These are phyloP conservation scores for Colletotrichum magnum DNA, from an alignment of 2,329 filamentous ascomycete species.

Conservation along the genomic window DNA sequence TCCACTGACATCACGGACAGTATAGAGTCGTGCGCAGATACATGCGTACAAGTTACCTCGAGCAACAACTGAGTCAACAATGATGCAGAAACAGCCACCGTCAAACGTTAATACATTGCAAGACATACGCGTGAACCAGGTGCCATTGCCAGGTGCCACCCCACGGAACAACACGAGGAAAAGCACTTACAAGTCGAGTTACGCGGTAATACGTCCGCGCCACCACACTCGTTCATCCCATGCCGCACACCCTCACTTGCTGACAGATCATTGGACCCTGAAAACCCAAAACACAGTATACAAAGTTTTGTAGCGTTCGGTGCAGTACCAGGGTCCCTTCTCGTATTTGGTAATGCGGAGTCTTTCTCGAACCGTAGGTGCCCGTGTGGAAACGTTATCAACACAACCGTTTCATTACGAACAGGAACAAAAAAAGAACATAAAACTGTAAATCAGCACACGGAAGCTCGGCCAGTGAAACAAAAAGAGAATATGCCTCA, in stretches of 20 bases:
- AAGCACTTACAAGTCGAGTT: too few species aligned
- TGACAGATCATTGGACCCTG: not conserved
- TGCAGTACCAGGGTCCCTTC: not conserved
- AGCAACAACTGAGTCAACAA: too few species aligned
- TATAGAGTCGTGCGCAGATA: too few species aligned
- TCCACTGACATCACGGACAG: too few species aligned
- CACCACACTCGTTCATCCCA: conserved; percentile 18
- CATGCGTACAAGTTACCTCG: too few species aligned
- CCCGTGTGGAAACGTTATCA: not conserved
- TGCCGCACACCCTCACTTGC: not conserved
- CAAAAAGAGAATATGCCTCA: conserved; percentile 12
- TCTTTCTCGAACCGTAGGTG: not conserved
- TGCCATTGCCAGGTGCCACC: too few species aligned
- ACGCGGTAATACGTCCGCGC: not conserved
- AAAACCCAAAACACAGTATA: not conserved
- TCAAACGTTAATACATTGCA: too few species aligned
- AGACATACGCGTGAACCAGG: too few species aligned
- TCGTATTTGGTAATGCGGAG: not conserved
- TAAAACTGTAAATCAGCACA: conserved; percentile 30
- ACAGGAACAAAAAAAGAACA: conserved; percentile 10
- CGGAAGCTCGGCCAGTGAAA: conserved; percentile 22
- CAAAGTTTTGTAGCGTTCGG: not conserved
- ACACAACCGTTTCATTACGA: not conserved
- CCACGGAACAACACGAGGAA: too few species aligned
- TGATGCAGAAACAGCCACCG: too few species aligned